Base-by-base conservation (phyloP, 192 early-diverging fungal genomes). In the Coemansia sp. region DNA sequence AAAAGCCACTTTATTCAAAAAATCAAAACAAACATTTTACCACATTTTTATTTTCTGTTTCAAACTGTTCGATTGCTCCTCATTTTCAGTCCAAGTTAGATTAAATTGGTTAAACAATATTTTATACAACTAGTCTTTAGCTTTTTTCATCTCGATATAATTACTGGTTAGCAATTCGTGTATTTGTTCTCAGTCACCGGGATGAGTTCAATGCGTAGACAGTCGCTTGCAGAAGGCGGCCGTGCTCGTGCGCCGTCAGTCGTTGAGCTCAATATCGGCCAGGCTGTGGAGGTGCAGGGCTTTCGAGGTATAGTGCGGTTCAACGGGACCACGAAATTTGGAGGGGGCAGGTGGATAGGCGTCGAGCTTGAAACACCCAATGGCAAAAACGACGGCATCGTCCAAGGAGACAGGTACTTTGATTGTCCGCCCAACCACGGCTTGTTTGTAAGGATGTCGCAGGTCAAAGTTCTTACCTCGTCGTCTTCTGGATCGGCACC, bases 311-410 rank as follows among this genome's bases (percentile, higher is more conserved):
- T 79, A 30, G 87, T 98, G 38, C 87, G 92, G n/a, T 97, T 87
- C 78, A 82, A 86, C 22, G 96, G 95, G 7, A 58, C 73, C 2
- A 98, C 96, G 0, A 77, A 81, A 5, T 98, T 98, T 74, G 86
- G 89, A 16, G 56, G 90, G 0, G 96, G 96, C 17, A 76, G 83
- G 65, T 98, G 95, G 95, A 84, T 95, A 40, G 96, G 96, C 32
- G 79, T 98, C 7, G 96, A 96, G 68, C 84, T 97, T 1, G 92
- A 93, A 70, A 67, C 82, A 17, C 77, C 86, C 0, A 54, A 60
- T 22, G 93, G 93, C 30, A 94, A 94, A 61, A 94, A 94, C 72
- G 83, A 87, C 61, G 93, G 93, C 10, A 86, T 85, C 0, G 90
- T 94, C 17, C 77, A 89, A 31, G 93, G 90, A 42, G 85, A 85